phyloP scores from a whole-genome alignment of 345 rosid species.

The Brassica rapa region DNA sequence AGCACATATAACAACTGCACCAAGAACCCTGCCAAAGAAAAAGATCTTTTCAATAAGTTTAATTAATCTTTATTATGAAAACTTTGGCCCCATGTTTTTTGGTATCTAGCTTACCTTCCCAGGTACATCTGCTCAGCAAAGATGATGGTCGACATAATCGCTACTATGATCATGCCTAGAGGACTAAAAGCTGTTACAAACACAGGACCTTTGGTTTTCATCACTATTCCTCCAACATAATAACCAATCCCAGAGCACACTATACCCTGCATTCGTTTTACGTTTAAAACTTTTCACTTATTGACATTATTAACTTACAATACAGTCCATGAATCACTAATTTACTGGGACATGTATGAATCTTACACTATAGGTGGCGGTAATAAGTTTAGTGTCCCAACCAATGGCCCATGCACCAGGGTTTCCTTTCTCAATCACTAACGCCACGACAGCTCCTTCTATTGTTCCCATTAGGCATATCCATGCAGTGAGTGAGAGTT shows the following conservation, averaged over 20 bases:
- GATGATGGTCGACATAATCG: constrained; percentile 67
- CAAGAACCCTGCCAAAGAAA: constrained; percentile 61
- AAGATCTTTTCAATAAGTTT: background rate
- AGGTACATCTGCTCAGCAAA: constrained; percentile 75
- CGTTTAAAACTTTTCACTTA: background rate
- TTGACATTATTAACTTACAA: background rate
- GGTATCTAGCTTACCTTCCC: constrained; percentile 63
- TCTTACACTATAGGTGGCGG: constrained; percentile 71
- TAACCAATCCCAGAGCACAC: constrained; percentile 76
- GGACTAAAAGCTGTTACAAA: constrained; percentile 87
- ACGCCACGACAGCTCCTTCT: constrained; percentile 56
- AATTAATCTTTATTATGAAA: background rate
- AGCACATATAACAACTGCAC: constrained; percentile 70
- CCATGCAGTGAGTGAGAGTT: constrained; percentile 86
- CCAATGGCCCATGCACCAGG: constrained; percentile 55
- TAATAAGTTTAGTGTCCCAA: constrained; percentile 74
- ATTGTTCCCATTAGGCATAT: constrained; percentile 75
- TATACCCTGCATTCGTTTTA: constrained; percentile 60
- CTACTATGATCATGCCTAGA: constrained; percentile 81
- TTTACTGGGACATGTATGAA: background rate
- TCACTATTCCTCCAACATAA: constrained; percentile 71
- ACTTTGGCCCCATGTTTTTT: background rate
- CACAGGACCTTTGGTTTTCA: constrained; percentile 87
- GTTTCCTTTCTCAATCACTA: constrained; percentile 74
- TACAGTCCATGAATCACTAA: background rate